Base-by-base conservation (phyloP, 139 green algal genomes). In the Coelastrella sp. region DNA sequence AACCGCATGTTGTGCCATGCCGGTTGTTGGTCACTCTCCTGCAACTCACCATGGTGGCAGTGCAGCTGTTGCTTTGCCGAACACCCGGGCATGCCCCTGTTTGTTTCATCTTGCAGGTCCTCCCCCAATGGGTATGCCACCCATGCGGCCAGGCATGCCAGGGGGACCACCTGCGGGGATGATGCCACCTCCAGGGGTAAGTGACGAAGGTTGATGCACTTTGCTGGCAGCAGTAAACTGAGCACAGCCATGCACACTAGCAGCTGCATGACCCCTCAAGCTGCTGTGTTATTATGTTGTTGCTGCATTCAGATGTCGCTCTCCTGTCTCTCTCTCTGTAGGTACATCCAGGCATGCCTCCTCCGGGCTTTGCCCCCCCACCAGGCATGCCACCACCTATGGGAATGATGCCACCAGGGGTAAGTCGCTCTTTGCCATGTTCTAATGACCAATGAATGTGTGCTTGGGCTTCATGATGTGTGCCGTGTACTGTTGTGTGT, bases 131-230 rank as follows among this genome's bases (percentile, higher is more conserved):
- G 88, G 91, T 35, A 93, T 93, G 91, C 90, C 84, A 10, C 90
- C 90, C 12, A 84, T 89, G 72, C 35, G 49, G 35, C 90, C 90
- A 8, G 87, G 87, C n/a, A 93, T 93, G 91, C 91, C 91, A 8
- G 85, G 88, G 19, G 85, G 86, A 61, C 92, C 92, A 59, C 76
- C 93, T 25, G 66, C 87, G 15, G 96, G 96, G 27, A 96, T 97
- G 92, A 93, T 92, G 35, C 93, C 94, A 14, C 96, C 96, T 9
- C 96, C 22, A 7, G 78, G 73, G 56, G 80, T 88, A 22, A 88
- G 82, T 27, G 20, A 58, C 6, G 15, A 60, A 20, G 11, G 11
- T n/a, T 63, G 7, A 10, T 25, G 74, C 57, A 12, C 8, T 82
- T n/a, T 84, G 78, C 9, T 84, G 14, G 35, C 73, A 80, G 4